Conservation (phyloP, 2,329 filamentous ascomycete species). For the Ophiostoma novo-ulmi region DNA sequence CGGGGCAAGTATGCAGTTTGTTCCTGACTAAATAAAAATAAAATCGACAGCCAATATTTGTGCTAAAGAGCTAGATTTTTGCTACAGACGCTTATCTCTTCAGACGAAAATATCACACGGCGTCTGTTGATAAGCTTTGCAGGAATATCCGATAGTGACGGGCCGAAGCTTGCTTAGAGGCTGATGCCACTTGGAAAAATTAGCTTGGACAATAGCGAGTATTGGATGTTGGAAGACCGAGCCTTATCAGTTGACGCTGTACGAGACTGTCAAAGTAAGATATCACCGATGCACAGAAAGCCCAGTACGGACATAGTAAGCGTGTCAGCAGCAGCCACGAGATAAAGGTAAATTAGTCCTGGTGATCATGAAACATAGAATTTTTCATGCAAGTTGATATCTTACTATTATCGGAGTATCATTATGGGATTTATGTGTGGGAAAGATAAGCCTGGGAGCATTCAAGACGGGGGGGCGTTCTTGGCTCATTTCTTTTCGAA, state of each 20-base stretch:
- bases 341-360: not conserved
- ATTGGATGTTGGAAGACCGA: not conserved
- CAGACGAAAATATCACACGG: not conserved
- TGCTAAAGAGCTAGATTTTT: not conserved
- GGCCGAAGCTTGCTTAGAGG: not conserved
- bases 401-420: not conserved
- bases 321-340: not conserved
- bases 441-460: conserved; percentile 12
- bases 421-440: not conserved
- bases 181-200: not conserved
- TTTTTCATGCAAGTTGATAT: not conserved
- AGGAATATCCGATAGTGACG: not conserved
- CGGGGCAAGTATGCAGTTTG: not conserved
- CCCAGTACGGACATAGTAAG: not conserved
- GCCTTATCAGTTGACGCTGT: not conserved
- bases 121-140: not conserved
- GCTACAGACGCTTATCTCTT: not conserved
- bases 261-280: not conserved
- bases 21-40: not conserved
- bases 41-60: not conserved
- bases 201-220: not conserved
- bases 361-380: not conserved
- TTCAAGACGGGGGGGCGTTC: not conserved
- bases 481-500: not conserved
- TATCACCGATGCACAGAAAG: not conserved